Percentiles rank a stretch among this genome's conserved stretches.
Evolutionary conservation across 2,329 filamentous ascomycete species (phyloP).

Genomic region (Sarocladium brachiariae): DNA sequence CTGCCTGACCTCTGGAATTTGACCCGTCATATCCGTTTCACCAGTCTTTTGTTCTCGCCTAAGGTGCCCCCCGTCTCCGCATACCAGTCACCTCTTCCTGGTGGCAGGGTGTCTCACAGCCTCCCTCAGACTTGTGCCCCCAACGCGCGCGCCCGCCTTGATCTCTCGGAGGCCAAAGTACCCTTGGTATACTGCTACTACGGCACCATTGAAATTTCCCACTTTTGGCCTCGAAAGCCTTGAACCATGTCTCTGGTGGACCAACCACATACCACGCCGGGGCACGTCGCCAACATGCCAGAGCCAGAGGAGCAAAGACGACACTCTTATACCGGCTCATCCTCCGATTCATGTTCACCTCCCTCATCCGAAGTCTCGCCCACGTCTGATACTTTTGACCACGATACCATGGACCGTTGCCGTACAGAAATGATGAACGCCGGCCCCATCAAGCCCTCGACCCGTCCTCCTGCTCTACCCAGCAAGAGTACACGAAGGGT

Average conservation of each 20-base stretch:
- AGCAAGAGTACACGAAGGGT: slow-evolving; percentile 36
- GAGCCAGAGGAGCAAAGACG: neutral
- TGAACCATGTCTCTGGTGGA: slow-evolving; percentile 4
- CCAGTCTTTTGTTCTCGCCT: neutral
- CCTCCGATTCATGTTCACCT: slow-evolving; percentile 4
- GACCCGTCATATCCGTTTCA: neutral
- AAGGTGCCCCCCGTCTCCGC: neutral
- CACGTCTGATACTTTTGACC: neutral
- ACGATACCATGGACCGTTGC: slow-evolving; percentile 2
- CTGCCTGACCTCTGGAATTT: neutral
- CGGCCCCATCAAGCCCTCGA: neutral
- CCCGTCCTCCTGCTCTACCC: slow-evolving; percentile 32
- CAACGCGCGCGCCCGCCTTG: neutral
- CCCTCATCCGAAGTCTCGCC: slow-evolving; percentile 1
- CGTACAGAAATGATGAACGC: slow-evolving; percentile 6
- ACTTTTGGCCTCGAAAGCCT: neutral
- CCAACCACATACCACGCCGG: slow-evolving; percentile 5
- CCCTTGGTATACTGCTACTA: neutral
- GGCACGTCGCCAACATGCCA: slow-evolving; percentile 5
- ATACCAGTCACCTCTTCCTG: neutral
- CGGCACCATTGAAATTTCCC: neutral
- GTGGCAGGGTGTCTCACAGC: slow-evolving; percentile 7
- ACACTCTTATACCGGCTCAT: slow-evolving; percentile 6
- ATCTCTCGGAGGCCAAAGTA: neutral
- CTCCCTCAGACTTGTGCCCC: slow-evolving; percentile 7